Conservation (phyloP, 2,329 filamentous ascomycete species). For the Clonostachys chloroleuca region DNA sequence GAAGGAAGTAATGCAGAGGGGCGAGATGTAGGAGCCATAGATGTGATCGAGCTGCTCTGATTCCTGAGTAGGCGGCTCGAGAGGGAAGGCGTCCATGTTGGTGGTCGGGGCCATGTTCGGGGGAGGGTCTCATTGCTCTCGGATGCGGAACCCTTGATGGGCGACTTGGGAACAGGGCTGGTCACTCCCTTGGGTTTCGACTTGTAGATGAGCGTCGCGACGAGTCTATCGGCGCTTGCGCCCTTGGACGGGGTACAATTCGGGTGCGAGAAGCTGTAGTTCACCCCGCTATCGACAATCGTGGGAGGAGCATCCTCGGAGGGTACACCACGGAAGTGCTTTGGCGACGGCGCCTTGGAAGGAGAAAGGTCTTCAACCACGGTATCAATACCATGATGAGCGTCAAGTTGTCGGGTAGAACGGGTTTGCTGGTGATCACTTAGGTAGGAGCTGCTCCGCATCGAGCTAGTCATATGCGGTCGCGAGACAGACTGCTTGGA, state of each 20-base stretch:
- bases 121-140: slow-evolving; percentile 32
- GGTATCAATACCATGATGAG: slow-evolving; percentile 59
- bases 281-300: slow-evolving; percentile 58
- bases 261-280: slow-evolving; percentile 57
- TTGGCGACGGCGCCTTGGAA: slow-evolving; percentile 27
- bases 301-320: slow-evolving; percentile 53
- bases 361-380: slow-evolving; percentile 52
- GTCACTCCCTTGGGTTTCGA: slow-evolving; percentile 18
- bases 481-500: slow-evolving; percentile 20
- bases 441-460: slow-evolving; percentile 59
- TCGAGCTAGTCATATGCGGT: slow-evolving; percentile 42
- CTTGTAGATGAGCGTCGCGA: slow-evolving; percentile 64
- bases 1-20: slow-evolving; percentile 61
- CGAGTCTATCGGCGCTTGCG: slow-evolving; percentile 41
- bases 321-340: slow-evolving; percentile 56
- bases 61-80: slow-evolving; percentile 53
- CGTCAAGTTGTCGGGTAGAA: slow-evolving; percentile 47
- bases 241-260: slow-evolving; percentile 54
- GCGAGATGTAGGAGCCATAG: slow-evolving; percentile 62
- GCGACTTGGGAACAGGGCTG: slow-evolving; percentile 19
- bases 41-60: slow-evolving; percentile 57
- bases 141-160: slow-evolving; percentile 17
- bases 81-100: slow-evolving; percentile 52
- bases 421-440: slow-evolving; percentile 62
- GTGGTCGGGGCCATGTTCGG: slow-evolving; percentile 56